phyloP scores from a whole-genome alignment of 1,284 basidiomycete genomes.

The Ceratobasidium theobromae region DNA sequence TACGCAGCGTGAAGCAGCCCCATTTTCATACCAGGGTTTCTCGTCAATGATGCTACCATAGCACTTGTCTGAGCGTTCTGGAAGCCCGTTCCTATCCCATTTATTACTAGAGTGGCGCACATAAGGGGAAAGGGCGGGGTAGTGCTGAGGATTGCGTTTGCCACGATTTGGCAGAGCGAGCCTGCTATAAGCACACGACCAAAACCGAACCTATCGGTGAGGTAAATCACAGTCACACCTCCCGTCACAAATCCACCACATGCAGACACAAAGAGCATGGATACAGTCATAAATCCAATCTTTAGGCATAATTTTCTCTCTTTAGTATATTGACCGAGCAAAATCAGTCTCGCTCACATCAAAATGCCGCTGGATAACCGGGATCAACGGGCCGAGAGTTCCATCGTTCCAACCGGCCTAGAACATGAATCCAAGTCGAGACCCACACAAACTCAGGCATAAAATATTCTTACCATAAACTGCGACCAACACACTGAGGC shows the following conservation, averaged over 20 bases:
- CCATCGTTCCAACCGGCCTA: conserved; percentile 35
- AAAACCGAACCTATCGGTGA: conserved; percentile 32
- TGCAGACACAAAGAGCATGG: conserved; percentile 31
- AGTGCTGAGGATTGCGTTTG: conserved; percentile 24
- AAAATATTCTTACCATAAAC: conserved; percentile 5
- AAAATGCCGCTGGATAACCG: conserved; percentile 33
- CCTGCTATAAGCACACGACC: conserved; percentile 23
- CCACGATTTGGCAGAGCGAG: conserved; percentile 30
- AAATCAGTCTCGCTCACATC: background rate
- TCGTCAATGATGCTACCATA: conserved; percentile 30
- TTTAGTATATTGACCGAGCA: background rate
- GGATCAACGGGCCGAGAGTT: conserved; percentile 31
- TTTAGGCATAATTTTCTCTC: background rate
- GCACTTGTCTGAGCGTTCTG: conserved; percentile 33
- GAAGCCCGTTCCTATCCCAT: conserved; percentile 30
- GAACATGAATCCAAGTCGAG: background rate
- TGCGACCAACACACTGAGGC: conserved; percentile 23
- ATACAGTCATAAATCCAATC: conserved; percentile 32
- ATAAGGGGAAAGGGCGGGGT: conserved; percentile 34
- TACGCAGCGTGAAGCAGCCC: conserved; percentile 34
- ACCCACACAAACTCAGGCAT: background rate
- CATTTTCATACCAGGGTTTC: conserved; percentile 33
- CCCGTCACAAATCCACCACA: conserved; percentile 32
- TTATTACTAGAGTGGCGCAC: conserved; percentile 24
- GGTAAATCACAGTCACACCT: conserved; percentile 25